Evolutionary conservation across 1,284 basidiomycete species (phyloP).

Genomic region (Taiwanofungus camphoratus): DNA sequence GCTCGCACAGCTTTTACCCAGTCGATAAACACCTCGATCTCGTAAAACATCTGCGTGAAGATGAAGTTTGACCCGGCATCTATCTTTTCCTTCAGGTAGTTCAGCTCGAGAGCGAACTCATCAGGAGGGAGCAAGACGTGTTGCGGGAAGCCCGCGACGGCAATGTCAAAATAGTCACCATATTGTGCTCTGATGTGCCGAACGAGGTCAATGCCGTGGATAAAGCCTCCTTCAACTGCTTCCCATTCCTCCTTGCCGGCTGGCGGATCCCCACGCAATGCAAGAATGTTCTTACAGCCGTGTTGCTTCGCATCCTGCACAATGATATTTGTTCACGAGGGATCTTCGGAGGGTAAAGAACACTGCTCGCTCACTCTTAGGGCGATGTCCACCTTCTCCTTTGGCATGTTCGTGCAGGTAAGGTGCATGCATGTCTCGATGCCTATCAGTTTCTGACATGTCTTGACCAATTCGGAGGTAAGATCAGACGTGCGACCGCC

Average conservation of each 20-base stretch:
- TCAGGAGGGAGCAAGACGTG: constrained; percentile 55
- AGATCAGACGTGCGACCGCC: constrained; percentile 92
- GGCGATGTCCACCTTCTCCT: constrained; percentile 89
- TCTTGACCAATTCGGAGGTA: constrained; percentile 94
- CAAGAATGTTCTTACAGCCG: constrained; percentile 94
- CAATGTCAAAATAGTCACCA: constrained; percentile 91
- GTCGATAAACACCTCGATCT: constrained; percentile 76
- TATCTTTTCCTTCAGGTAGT: constrained; percentile 83
- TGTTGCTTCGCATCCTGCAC: constrained; percentile 82
- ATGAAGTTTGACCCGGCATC: constrained; percentile 87
- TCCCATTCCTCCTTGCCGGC: constrained; percentile 87
- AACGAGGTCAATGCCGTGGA: constrained; percentile 88
- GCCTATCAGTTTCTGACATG: constrained; percentile 87
- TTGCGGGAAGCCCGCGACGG: constrained; percentile 89
- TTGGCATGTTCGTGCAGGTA: constrained; percentile 98
- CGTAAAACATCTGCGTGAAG: constrained; percentile 97
- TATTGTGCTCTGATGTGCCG: constrained; percentile 77
- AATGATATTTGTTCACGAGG: not conserved
- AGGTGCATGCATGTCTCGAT: constrained; percentile 98
- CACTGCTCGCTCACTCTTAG: constrained; percentile 52
- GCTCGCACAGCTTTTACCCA: constrained; percentile 84
- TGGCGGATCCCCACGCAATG: constrained; percentile 91
- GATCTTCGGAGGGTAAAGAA: too few relatives aligned
- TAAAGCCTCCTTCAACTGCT: constrained; percentile 83
- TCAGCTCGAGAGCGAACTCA: constrained; percentile 81